Percentiles rank a stretch among this genome's conserved stretches.
These are phyloP conservation scores for Fusarium dlaminii DNA, from an alignment of 2,329 filamentous ascomycete genomes.

Conservation along the genomic window DNA sequence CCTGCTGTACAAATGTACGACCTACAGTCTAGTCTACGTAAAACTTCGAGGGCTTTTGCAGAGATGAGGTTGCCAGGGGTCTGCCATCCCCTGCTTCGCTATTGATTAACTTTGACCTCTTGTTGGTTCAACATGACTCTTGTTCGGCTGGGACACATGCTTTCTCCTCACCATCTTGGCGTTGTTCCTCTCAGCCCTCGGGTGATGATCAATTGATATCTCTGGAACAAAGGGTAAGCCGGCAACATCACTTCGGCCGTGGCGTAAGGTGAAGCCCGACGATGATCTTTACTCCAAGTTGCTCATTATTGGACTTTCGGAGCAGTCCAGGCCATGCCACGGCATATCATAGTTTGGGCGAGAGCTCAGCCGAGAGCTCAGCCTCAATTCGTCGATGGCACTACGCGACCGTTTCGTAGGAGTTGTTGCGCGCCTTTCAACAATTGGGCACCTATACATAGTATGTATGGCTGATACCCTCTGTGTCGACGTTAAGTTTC, in stretches of 20 bases:
- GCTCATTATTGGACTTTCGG: not conserved
- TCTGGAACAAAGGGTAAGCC: not conserved
- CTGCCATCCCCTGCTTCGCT: conserved; percentile 4
- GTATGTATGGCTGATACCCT: not conserved
- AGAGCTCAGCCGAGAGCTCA: conserved; percentile 1
- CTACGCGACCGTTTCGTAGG: not conserved
- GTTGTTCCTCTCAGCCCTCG: not conserved
- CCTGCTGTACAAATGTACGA: not conserved
- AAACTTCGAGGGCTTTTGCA: conserved; percentile 9
- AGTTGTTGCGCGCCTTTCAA: not conserved
- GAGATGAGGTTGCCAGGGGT: conserved; percentile 32
- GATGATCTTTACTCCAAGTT: conserved; percentile 14
- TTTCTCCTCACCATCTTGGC: conserved; percentile 3
- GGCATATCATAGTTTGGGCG: conserved; percentile 1
- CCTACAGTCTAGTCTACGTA: not conserved
- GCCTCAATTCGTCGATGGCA: conserved; percentile 4
- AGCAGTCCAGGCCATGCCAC: conserved; percentile 23
- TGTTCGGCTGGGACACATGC: not conserved
- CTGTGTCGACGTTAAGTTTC: not conserved
- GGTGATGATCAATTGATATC: not conserved
- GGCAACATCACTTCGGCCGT: not conserved
- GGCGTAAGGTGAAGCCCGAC: not conserved
- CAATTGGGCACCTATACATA: not conserved
- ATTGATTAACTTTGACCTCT: conserved; percentile 21
- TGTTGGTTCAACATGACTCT: not conserved